Evolutionary conservation across 371 early-diverging fungal species (phyloP), one percentile per base, ranked within the genome.

Genomic region (Syncephalastrum racemosum): DNA sequence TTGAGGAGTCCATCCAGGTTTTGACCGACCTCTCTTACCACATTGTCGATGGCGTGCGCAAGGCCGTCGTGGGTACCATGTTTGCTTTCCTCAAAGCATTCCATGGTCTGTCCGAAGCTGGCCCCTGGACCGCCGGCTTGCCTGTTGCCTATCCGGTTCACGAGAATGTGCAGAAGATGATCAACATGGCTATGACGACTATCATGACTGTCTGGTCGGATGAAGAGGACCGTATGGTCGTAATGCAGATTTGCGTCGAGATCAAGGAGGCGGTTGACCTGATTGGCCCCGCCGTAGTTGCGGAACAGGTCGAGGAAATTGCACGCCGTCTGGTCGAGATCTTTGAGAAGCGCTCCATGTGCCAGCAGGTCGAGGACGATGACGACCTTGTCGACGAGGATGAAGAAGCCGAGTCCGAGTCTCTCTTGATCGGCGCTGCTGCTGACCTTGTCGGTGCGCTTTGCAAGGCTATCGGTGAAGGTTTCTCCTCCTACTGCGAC

Each of bases 351-450:
- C 84, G 88, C 66, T 88, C 93, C 7, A 67, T 82, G 22, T 94
- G 94, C 57, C 95, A 95, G 68, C 90, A 91, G 60, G 81, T 68
- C 13, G 84, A 82, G 25, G 92, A 84, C 19, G 90, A 90, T 31
- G 87, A 90, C 20, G 87, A 81, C 7, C 74, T 81, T 27, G 63
- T 80, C 49, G 91, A 87, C 50, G 87, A 87, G 24, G 94, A 91
- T 51, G 93, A 93, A 49, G 81, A 88, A 61, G 89, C 92, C 2
- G 94, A 94, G 61, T 87, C 83, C 24, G 95, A 95, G 53, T 86
- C 92, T 13, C 53, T 92, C 23, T 70, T 94, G 36, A 90, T 94
- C 50, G 81, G 84, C 47, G 79, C 87, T 20, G 91, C 94, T 10
- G 86, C 89, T 42, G 96, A 96, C 67, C 78, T 93, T 23, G 86